Conservation (phyloP, 1,284 basidiomycete genomes). For the Coniferiporia weirii region DNA sequence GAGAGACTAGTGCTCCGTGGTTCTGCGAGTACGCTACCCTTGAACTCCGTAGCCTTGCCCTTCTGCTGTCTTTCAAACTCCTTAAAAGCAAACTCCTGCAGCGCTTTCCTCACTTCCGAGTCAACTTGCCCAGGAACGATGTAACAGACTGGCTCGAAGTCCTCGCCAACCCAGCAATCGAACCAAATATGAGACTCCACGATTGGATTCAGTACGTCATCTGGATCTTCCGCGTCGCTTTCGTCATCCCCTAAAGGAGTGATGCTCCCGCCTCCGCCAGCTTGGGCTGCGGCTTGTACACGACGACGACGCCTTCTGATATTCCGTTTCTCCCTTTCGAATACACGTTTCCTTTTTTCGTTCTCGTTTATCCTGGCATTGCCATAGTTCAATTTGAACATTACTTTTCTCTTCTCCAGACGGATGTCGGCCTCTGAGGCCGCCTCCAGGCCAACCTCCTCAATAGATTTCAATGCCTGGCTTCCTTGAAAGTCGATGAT, state of each 20-base stretch:
- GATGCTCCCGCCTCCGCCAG: neutral
- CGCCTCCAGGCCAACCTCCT: conserved; percentile 32
- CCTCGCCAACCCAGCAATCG: conserved; percentile 6
- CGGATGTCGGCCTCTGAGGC: conserved; percentile 39
- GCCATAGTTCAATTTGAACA: conserved; percentile 40
- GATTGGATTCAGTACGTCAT: conserved; percentile 11
- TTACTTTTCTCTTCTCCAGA: conserved; percentile 51
- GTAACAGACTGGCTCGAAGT: conserved; percentile 5
- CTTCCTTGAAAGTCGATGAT: conserved; percentile 53
- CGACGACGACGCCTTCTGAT: neutral
- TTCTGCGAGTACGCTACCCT: neutral
- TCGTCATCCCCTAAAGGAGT: neutral
- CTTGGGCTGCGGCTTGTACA: neutral
- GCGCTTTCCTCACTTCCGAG: neutral
- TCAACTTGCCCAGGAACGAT: conserved; percentile 15
- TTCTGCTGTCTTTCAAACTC: conserved; percentile 5
- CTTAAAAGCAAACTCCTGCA: conserved; percentile 3
- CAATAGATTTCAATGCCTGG: conserved; percentile 34
- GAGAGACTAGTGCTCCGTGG: too few relatives aligned
- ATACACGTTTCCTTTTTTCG: neutral
- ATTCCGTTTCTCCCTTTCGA: neutral
- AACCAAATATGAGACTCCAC: conserved; percentile 4
- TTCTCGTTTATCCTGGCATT: conserved; percentile 1
- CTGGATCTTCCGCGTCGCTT: conserved; percentile 6
- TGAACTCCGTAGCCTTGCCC: neutral